Evolutionary conservation across 148 eudicot genomes (phyloP), one percentile per base, ranked within the genome.

Genomic region (Selenicereus undatus): DNA sequence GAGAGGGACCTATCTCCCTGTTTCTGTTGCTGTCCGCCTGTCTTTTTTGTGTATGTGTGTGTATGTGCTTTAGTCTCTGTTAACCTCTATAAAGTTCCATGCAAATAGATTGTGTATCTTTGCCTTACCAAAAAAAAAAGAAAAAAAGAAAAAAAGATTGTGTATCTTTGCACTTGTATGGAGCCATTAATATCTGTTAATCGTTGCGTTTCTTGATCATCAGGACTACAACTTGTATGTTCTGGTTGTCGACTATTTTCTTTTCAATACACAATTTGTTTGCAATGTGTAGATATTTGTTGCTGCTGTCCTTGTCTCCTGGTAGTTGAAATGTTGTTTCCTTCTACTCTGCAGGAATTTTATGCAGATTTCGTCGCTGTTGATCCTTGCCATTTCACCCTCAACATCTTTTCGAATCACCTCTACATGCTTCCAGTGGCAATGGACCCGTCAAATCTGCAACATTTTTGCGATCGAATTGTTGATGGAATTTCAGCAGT

Each of bases 381-480:
- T 80, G 99, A 95, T 82, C 86, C 97, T 78, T 92, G 88, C 81
- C 99, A 95, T 88, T 95, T 93, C 83, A 86, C 90, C 56, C 83
- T 95, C 71, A 95, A 95, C 80, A 88, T 88, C 71, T 82, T 90
- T 73, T 85, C 97, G 72, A 95, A 91, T 81, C 89, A 91, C 78
- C 87, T 95, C 83, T 95, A 95, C 83, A 93, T 95, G 99, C 91
- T 95, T 83, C 99, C 97, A 56, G 99, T 94, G 45, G 97, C 90
- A 13, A 86, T 93, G 78, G 98, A 95, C 85, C 94, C 92, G 81
- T 86, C 94, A 79, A 78, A 69, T 81, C 76, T 95, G 87, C 97
- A 92, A 82, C 86, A 86, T 51, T 95, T 88, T 79, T 92, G 95
- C 86, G 99, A 95, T 77, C 88, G 93, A 86, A 88, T 88, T 70